Percentiles rank a stretch among this genome's conserved stretches.
phyloP scores from a whole-genome alignment of 2,329 filamentous ascomycete genomes.

The Cordyceps javanica region DNA sequence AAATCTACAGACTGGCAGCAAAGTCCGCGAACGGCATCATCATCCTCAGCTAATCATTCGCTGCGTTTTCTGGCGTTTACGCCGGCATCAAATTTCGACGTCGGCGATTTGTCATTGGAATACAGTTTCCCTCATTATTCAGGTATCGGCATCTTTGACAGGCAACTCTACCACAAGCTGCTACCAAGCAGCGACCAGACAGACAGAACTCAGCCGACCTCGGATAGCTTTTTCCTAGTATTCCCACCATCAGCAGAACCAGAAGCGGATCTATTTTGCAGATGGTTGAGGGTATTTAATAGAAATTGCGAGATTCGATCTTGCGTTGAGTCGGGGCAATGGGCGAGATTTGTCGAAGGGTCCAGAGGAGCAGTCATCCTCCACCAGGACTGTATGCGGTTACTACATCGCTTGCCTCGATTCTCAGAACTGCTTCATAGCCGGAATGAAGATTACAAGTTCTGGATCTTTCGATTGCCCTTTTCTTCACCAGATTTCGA shows the following conservation, averaged over 20 bases:
- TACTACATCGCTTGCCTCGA: conserved; percentile 33
- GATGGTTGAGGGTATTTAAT: conserved; percentile 39
- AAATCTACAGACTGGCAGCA: conserved; percentile 29
- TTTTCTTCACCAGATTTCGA: background rate
- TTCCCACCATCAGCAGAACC: conserved; percentile 36
- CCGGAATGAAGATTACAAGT: conserved; percentile 22
- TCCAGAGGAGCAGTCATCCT: conserved; percentile 33
- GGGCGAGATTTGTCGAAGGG: conserved; percentile 36
- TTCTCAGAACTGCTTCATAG: conserved; percentile 28
- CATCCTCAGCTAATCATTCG: conserved; percentile 1
- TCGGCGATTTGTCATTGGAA: background rate
- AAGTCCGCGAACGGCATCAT: background rate
- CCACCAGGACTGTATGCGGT: conserved; percentile 36
- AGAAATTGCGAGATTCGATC: conserved; percentile 36
- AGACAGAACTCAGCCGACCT: conserved; percentile 10
- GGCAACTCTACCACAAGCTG: background rate
- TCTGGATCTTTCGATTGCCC: conserved; percentile 34
- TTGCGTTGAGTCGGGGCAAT: conserved; percentile 37
- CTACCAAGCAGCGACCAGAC: background rate
- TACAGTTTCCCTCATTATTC: background rate
- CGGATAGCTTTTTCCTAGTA: conserved; percentile 37
- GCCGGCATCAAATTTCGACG: background rate
- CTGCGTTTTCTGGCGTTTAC: background rate
- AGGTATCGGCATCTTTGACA: conserved; percentile 6
- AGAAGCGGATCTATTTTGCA: conserved; percentile 32